Base-by-base conservation (phyloP, 129 eudicot species). In the Smallanthus sonchifolius region DNA sequence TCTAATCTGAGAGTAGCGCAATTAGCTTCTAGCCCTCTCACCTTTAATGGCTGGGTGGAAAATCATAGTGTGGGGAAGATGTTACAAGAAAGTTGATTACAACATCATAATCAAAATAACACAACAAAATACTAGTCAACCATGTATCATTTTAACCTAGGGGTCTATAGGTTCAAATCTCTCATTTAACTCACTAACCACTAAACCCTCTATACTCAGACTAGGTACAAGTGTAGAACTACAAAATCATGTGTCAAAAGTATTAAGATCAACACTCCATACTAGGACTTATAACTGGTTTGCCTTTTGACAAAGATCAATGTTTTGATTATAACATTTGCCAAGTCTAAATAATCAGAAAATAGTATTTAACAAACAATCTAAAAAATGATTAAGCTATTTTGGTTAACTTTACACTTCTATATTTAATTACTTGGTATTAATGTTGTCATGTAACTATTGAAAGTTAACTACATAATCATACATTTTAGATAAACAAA, bases 101-200 rank as follows among this genome's bases (percentile, higher is more conserved):
- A 51, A 51, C n/a, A 11, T 65, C 63, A 77, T 40, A 60, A 61
- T 70, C 38, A 20, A 20, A 70, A 34, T 77, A 71, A 34, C 35
- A 71, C 55, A 76, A 78, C 59, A 72, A 71, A 72, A 71, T 70
- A 45, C 73, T n/a, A 72, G 69, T 54, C 78, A 65, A 79, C 17
- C 9, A 52, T 17, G 9, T n/a, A 77, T 70, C 73, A 49, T 65
- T 48, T 62, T 55, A 17, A 72, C 73, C 32, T 39, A 71, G 13
- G 76, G 15, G 36, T 63, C 15, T 28, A 39, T 71, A 30, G 66
- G 47, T 63, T 67, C 42, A 32, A 73, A 75, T 61, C 55, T 74
- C 20, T 44, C 35, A 61, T 61, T 24, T 67, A 20, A 20, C 72
- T 67, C 61, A 30, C 44, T 36, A 68, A 44, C 57, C 13, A n/a